These are phyloP conservation scores for Citrus inodora DNA, from an alignment of 345 rosid species.

Conservation along the genomic window DNA sequence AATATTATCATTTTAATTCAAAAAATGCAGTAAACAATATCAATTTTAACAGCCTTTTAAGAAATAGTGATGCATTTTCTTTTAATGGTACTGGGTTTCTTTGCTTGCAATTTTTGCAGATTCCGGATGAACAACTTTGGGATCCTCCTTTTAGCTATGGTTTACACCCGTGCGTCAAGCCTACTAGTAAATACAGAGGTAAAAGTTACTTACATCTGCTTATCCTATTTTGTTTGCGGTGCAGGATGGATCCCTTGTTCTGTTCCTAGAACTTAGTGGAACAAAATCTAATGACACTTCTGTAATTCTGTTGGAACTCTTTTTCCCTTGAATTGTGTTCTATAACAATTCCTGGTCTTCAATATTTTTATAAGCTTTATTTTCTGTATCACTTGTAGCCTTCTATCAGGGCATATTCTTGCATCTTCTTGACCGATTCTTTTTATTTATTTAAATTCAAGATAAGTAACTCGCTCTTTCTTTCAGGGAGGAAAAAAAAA, in stretches of 20 bases:
- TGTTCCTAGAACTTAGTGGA: background rate
- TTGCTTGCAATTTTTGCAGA: constrained; percentile 32
- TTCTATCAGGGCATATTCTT: background rate
- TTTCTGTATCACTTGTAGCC: background rate
- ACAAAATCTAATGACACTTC: background rate
- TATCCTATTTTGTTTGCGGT: background rate
- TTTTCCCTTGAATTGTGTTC: background rate
- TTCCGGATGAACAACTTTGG: constrained; percentile 51
- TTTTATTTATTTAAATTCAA: background rate
- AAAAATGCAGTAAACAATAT: background rate
- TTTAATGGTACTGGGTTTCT: constrained; percentile 5
- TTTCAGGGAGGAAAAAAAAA: too few relatives aligned
- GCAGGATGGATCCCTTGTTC: background rate
- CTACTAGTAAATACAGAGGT: constrained; percentile 66
- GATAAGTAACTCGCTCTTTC: background rate
- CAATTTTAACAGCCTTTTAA: background rate
- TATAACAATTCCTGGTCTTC: background rate
- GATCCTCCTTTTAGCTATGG: constrained; percentile 57
- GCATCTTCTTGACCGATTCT: background rate
- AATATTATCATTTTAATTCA: background rate
- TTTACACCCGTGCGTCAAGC: constrained; percentile 67
- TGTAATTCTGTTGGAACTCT: background rate
- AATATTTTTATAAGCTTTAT: background rate
- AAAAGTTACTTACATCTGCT: background rate
- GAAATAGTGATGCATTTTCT: background rate